phyloP scores from a whole-genome alignment of 768 basidiomycete genomes.

The Megacollybia marginata region DNA sequence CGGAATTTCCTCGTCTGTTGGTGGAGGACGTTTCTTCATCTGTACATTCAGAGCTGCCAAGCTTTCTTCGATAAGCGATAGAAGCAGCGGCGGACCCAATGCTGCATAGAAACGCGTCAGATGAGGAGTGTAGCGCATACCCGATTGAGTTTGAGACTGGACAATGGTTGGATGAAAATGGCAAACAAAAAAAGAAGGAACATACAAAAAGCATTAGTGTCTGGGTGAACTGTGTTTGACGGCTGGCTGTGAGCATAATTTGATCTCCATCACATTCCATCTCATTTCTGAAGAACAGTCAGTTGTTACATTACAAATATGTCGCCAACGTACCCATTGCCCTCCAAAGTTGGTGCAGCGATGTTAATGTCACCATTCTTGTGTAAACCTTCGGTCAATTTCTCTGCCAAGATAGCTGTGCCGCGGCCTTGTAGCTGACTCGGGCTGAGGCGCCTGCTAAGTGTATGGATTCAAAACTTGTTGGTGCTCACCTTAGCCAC shows the following conservation, averaged over 20 bases:
- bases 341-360: slow-evolving; percentile 47
- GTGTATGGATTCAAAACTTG: background rate
- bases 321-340: slow-evolving; percentile 18
- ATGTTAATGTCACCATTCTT: slow-evolving; percentile 69
- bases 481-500: slow-evolving; percentile 51
- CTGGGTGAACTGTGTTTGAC: slow-evolving; percentile 72
- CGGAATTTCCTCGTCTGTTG: slow-evolving; percentile 14
- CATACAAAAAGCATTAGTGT: slow-evolving; percentile 79
- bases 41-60: slow-evolving; percentile 42
- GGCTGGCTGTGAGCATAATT: slow-evolving; percentile 49
- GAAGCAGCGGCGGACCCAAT: slow-evolving; percentile 43
- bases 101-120: slow-evolving; percentile 78
- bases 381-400: slow-evolving; percentile 61
- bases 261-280: slow-evolving; percentile 52
- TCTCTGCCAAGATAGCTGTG: slow-evolving; percentile 51
- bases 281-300: too few species aligned
- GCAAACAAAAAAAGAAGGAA: background rate
- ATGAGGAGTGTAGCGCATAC: slow-evolving; percentile 63
- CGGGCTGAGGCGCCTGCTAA: slow-evolving; percentile 32
- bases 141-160: slow-evolving; percentile 79
- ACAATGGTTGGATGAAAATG: background rate
- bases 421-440: slow-evolving; percentile 59
- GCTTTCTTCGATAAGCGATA: slow-evolving; percentile 46
- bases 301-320: too few species aligned
- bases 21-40: slow-evolving; percentile 32